Conservation (phyloP, 2,329 filamentous ascomycete species). For the Cladosporium sp. region DNA sequence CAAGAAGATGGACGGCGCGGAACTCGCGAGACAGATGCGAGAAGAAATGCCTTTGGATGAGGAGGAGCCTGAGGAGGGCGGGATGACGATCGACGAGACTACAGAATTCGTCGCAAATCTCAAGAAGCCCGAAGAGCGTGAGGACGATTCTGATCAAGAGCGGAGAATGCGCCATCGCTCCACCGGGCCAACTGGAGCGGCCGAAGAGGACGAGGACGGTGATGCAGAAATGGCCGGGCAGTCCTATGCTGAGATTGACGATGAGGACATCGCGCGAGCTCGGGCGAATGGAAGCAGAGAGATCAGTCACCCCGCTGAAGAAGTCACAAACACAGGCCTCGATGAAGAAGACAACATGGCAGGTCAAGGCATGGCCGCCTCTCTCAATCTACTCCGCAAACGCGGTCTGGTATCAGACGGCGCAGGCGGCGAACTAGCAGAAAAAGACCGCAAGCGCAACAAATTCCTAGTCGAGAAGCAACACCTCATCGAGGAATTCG, state of each 20-base stretch:
- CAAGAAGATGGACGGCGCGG: slow-evolving; percentile 79
- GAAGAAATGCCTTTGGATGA: slow-evolving; percentile 63
- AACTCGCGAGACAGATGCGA: slow-evolving; percentile 73
- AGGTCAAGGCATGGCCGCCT: slow-evolving; percentile 68
- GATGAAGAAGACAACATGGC: slow-evolving; percentile 80
- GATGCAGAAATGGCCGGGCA: slow-evolving; percentile 32
- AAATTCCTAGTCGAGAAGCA: slow-evolving; percentile 77
- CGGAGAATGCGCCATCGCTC: slow-evolving; percentile 25
- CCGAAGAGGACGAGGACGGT: slow-evolving; percentile 44
- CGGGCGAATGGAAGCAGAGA: slow-evolving; percentile 44
- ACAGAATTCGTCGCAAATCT: slow-evolving; percentile 89
- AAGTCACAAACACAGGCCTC: slow-evolving; percentile 63
- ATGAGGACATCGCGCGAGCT: slow-evolving; percentile 41
- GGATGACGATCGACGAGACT: slow-evolving; percentile 90
- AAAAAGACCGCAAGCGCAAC: slow-evolving; percentile 59
- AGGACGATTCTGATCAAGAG: slow-evolving; percentile 32
- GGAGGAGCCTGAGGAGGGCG: slow-evolving; percentile 51
- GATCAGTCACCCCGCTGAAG: slow-evolving; percentile 31
- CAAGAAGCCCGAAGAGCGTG: slow-evolving; percentile 58
- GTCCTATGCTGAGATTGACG: slow-evolving; percentile 38
- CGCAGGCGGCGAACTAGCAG: slow-evolving; percentile 45
- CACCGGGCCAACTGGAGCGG: slow-evolving; percentile 7
- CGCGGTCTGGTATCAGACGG: slow-evolving; percentile 71
- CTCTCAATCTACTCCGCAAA: slow-evolving; percentile 75
- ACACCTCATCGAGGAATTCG: slow-evolving; percentile 71